Base-by-base conservation (phyloP, 306 rosid genomes). In the Sicyos edulis region DNA sequence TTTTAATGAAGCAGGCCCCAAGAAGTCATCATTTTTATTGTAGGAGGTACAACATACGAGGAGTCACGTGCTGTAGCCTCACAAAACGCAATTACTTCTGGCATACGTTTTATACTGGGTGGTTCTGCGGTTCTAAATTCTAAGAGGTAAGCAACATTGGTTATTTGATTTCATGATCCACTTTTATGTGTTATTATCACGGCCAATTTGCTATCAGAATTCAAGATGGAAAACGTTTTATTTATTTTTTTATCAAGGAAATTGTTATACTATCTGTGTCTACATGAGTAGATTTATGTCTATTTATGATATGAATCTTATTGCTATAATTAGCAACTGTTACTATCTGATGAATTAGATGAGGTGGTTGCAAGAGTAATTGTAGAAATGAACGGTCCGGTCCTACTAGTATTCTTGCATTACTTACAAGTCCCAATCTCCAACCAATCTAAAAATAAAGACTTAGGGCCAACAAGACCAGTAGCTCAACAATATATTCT, bases 1-100 rank as follows among this genome's bases (percentile, higher is more conserved):
- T 55, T 15, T 42, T 20, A 17, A 34, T 20, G 75, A 80, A 59
- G 76, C 96, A 91, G 96, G 89, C 96, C 91, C 0, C 97, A 91
- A 82, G 99, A 91, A 19, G 99, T 93, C 47, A 71, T 93, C 79
- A 91, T 93, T 75, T 91, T 91, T 82, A 80, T 93, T 78, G 92
- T 93, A 68, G 99, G 99, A 54, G 99, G 97, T 72, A 91, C 99
- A 51, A 93, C 97, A 58, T 93, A 93, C 44, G 99, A 91, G 83
- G 99, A 93, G 78, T 84, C 96, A 42, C 88, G 95, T 17, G 83
- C 84, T 67, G 97, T 91, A 82, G 95, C 96, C 47, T 78, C 87
- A 65, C 99, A 87, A 80, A 91, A 93, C 80, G 85, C 85, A 59
- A 85, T 64, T 80, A 91, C 87, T 86, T 64, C 91, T 37, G 97